A percentile compares a stretch with the other conserved stretches of the same genome.
These are phyloP conservation scores for Spathaspora boniae DNA, from an alignment of 805 yeast genomes.

Conservation along the genomic window DNA sequence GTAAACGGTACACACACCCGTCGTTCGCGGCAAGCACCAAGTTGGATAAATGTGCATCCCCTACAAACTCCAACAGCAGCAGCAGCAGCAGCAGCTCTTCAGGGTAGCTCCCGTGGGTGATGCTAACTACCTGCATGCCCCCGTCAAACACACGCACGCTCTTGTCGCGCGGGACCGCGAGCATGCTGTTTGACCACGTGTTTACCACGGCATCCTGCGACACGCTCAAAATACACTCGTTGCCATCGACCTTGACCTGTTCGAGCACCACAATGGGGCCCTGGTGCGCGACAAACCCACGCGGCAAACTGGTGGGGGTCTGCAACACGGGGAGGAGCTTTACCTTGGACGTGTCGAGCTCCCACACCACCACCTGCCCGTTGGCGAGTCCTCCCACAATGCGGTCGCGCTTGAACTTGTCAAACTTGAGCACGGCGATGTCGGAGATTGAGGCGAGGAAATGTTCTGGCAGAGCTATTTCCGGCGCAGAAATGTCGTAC, in stretches of 20 bases:
- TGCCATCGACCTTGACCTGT: constrained; percentile 19
- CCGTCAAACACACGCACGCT: no score
- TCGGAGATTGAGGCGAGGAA: constrained; percentile 39
- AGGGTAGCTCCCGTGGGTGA: no score
- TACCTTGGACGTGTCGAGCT: constrained; percentile 17
- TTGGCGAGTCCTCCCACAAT: constrained; percentile 48
- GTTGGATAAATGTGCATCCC: no score
- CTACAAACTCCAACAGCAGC: no score
- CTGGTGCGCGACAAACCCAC: no score
- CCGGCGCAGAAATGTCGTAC: constrained; percentile 29
- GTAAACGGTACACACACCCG: no score
- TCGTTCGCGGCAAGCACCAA: no score
- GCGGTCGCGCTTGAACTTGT: constrained; percentile 31
- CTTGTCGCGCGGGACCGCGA: constrained; percentile 25
- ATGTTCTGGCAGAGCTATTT: constrained; percentile 28
- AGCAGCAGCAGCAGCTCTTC: no score
- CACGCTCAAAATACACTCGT: constrained; percentile 18
- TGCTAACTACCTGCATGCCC: no score
- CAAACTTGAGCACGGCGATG: constrained; percentile 39
- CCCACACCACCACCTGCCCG: constrained; percentile 54
- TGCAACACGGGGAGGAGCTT: constrained; percentile 7
- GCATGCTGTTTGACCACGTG: constrained; percentile 31
- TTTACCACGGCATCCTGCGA: constrained; percentile 27
- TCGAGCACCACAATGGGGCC: constrained; percentile 20
- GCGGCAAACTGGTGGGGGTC: constrained; percentile 9